Percentiles rank a stretch among this genome's conserved stretches.
Conservation (phyloP, 805 yeast species). For the Candida khao-thaluensis region DNA sequence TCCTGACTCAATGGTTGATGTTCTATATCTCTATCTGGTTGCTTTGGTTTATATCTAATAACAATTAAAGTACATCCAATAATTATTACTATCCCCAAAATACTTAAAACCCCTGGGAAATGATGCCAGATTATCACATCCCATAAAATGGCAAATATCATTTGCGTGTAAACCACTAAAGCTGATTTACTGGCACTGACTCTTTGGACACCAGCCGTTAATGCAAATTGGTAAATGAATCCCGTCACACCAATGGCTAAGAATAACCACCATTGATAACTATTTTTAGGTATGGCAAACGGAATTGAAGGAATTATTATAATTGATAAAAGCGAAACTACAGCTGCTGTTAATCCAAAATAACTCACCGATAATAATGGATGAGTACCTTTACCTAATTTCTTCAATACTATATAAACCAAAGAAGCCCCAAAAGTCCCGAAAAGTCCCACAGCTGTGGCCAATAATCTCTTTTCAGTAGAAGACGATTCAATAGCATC, state of each 20-base stretch:
- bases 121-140: constrained; percentile 72
- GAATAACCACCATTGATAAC: constrained; percentile 66
- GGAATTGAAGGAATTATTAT: constrained; percentile 55
- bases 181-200: constrained; percentile 77
- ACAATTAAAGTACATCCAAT: constrained; percentile 63
- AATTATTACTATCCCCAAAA: constrained; percentile 68
- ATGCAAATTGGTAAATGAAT: constrained; percentile 73
- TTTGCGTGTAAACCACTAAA: constrained; percentile 70
- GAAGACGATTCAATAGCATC: constrained; percentile 50
- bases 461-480: constrained; percentile 56
- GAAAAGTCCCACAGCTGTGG: constrained; percentile 58
- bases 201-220: constrained; percentile 81
- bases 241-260: constrained; percentile 69
- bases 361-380: constrained; percentile 77
- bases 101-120: constrained; percentile 66
- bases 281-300: constrained; percentile 60
- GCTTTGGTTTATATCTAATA: constrained; percentile 17
- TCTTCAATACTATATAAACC: constrained; percentile 69
- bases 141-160: constrained; percentile 76
- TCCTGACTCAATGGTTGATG: constrained; percentile 11
- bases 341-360: constrained; percentile 60
- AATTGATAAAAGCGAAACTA: constrained; percentile 55
- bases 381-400: constrained; percentile 76
- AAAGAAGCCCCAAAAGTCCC: constrained; percentile 70
- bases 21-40: constrained; percentile 10